These are phyloP conservation scores for Porogramme epimiltina DNA, from an alignment of 1,284 basidiomycete species.

Conservation along the genomic window DNA sequence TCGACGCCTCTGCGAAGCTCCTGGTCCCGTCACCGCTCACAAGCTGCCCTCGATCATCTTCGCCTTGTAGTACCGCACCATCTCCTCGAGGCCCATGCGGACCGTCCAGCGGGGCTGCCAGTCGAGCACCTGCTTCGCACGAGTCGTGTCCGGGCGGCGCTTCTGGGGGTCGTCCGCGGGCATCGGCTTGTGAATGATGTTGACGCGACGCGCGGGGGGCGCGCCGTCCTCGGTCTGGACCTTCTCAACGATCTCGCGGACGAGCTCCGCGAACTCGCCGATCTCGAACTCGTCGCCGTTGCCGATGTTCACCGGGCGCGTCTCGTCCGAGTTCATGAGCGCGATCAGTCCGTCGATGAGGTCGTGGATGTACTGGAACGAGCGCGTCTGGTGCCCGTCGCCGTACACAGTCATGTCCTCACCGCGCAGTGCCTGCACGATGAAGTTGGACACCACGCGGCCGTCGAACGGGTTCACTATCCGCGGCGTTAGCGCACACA, in stretches of 20 bases:
- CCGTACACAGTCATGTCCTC: slow-evolving; percentile 98
- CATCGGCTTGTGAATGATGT: slow-evolving; percentile 84
- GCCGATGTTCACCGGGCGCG: slow-evolving; percentile 94
- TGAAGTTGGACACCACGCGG: slow-evolving; percentile 97
- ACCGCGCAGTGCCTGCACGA: slow-evolving; percentile 93
- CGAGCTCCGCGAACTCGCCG: slow-evolving; percentile 85
- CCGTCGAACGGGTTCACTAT: slow-evolving; percentile 95
- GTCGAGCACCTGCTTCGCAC: slow-evolving; percentile 82
- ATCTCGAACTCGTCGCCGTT: slow-evolving; percentile 95
- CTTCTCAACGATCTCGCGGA: slow-evolving; percentile 87
- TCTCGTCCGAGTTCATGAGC: slow-evolving; percentile 90
- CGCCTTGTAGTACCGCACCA: slow-evolving; percentile 89
- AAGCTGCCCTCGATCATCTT: slow-evolving; percentile 84
- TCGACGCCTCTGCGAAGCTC: too few species aligned
- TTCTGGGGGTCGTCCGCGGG: slow-evolving; percentile 95
- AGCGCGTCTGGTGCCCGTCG: slow-evolving; percentile 93
- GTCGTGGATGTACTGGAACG: slow-evolving; percentile 93
- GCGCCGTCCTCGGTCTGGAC: slow-evolving; percentile 83
- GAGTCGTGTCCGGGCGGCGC: slow-evolving; percentile 88
- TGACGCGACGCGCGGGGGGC: slow-evolving; percentile 55
- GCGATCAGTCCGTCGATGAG: slow-evolving; percentile 84
- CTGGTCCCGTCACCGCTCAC: slow-evolving; percentile 35
- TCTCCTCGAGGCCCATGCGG: slow-evolving; percentile 90
- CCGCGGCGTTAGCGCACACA: slow-evolving; percentile 26
- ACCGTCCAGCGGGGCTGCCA: slow-evolving; percentile 97